Percentiles rank a stretch among this genome's conserved stretches.
Evolutionary conservation across 176 grass and related monocot genomes (phyloP).

Genomic region (Musa beccarii): DNA sequence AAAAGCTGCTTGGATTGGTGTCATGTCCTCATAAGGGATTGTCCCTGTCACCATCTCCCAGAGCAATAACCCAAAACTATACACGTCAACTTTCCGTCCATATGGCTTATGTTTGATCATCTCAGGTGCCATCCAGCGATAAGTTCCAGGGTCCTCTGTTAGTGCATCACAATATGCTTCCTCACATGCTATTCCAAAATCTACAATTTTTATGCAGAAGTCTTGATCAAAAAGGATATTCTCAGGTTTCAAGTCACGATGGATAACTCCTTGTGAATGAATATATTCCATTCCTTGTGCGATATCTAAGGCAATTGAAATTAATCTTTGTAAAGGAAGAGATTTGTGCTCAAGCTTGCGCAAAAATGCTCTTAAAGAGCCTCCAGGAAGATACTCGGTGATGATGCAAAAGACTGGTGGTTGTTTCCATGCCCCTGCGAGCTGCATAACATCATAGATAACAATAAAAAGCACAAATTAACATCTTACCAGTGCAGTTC

Average conservation of each 20-base stretch:
- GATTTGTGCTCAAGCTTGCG: slow-evolving; percentile 69
- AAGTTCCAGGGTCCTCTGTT: slow-evolving; percentile 71
- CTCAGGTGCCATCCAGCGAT: slow-evolving; percentile 98
- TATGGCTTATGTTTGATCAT: slow-evolving; percentile 69
- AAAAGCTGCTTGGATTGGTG: slow-evolving; percentile 82
- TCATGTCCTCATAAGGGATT: slow-evolving; percentile 72
- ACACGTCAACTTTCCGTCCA: slow-evolving; percentile 85
- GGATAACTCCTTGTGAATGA: slow-evolving; percentile 75
- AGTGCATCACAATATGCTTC: slow-evolving; percentile 51
- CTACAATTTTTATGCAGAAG: slow-evolving; percentile 65
- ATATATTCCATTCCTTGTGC: slow-evolving; percentile 72
- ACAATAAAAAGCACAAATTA: neutral
- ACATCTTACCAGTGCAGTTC: neutral
- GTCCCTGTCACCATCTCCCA: slow-evolving; percentile 85
- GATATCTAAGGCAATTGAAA: slow-evolving; percentile 66
- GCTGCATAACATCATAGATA: slow-evolving; percentile 36
- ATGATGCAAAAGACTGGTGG: slow-evolving; percentile 71
- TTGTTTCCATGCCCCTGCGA: slow-evolving; percentile 58
- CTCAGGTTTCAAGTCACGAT: slow-evolving; percentile 93
- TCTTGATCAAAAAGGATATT: slow-evolving; percentile 71
- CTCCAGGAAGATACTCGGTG: slow-evolving; percentile 68
- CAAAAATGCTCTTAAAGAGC: slow-evolving; percentile 77
- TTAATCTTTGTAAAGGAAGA: slow-evolving; percentile 47
- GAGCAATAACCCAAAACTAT: slow-evolving; percentile 87
- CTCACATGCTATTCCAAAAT: slow-evolving; percentile 88